Percentiles rank a stretch among this genome's conserved stretches.
These are phyloP conservation scores for Leucocoprinus sp. DNA, from an alignment of 768 basidiomycete species.

Conservation along the genomic window DNA sequence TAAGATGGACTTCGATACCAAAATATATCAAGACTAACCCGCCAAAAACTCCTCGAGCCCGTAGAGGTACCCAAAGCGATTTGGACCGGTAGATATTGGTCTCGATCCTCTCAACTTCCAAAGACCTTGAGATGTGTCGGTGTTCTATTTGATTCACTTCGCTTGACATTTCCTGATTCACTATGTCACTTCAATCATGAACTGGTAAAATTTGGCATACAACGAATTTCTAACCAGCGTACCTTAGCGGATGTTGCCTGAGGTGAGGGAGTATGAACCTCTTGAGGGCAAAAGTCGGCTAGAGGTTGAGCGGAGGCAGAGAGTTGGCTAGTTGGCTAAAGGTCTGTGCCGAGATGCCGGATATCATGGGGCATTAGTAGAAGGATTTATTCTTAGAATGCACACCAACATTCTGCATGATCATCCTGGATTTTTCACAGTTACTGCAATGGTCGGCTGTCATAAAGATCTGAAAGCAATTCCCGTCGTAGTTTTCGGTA, in stretches of 20 bases:
- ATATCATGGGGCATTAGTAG: too few relatives aligned
- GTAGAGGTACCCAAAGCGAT: constrained; percentile 53
- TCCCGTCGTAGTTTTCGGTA: too few relatives aligned
- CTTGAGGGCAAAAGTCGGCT: too few relatives aligned
- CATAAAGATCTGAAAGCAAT: too few relatives aligned
- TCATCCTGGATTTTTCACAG: too few relatives aligned
- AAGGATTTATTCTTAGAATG: too few relatives aligned
- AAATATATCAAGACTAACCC: constrained; percentile 34
- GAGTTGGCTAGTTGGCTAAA: too few relatives aligned
- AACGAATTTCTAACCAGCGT: too few relatives aligned
- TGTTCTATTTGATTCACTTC: constrained; percentile 48
- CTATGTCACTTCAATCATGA: background rate
- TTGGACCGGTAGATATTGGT: constrained; percentile 73
- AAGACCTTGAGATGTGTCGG: constrained; percentile 59
- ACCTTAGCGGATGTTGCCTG: background rate
- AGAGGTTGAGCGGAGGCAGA: too few relatives aligned
- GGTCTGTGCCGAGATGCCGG: too few relatives aligned
- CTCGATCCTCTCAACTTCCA: constrained; percentile 76
- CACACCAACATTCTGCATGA: too few relatives aligned
- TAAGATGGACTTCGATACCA: background rate
- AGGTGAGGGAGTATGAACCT: constrained; percentile 5
- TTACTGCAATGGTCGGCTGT: too few relatives aligned
- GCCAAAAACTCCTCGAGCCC: constrained; percentile 72
- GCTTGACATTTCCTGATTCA: constrained; percentile 15
- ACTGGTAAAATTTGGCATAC: background rate